These are phyloP conservation scores for Apostasia ramifera DNA, from an alignment of 106 monocot species.

Conservation along the genomic window DNA sequence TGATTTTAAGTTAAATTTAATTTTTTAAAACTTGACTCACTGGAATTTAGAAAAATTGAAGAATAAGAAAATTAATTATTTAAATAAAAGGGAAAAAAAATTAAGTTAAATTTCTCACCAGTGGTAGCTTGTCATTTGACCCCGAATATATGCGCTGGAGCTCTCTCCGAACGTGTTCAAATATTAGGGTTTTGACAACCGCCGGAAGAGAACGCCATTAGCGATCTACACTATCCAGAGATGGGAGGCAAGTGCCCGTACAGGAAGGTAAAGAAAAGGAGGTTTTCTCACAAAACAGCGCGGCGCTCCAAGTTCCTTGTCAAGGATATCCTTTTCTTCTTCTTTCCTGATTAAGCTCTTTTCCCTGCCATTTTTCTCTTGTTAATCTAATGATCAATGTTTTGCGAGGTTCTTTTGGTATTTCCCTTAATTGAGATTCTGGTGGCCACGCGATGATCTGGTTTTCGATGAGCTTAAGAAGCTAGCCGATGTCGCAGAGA, in stretches of 20 bases:
- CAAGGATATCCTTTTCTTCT: conserved; percentile 65
- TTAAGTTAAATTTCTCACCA: no score
- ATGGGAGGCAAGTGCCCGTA: conserved; percentile 99
- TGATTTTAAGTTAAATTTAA: no score
- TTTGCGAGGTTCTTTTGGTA: neutral
- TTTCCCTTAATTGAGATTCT: neutral
- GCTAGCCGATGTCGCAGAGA: conserved; percentile 37
- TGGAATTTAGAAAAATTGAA: no score
- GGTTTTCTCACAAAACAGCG: conserved; percentile 73
- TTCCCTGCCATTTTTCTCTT: neutral
- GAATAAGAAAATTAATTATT: no score
- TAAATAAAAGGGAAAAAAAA: no score
- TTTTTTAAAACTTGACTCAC: no score
- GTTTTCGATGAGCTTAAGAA: conserved; percentile 73
- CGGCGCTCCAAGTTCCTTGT: conserved; percentile 83
- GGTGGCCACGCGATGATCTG: conserved; percentile 59
- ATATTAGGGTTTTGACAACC: no score
- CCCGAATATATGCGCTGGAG: no score
- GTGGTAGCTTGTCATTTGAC: no score
- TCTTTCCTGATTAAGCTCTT: neutral
- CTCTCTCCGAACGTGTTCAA: no score
- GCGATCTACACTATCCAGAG: neutral
- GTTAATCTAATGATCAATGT: neutral
- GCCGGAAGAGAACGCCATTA: no score
- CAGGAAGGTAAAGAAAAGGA: conserved; percentile 90